Evolutionary conservation across 345 rosid genomes (phyloP).

Genomic region (Citropsis articulata): DNA sequence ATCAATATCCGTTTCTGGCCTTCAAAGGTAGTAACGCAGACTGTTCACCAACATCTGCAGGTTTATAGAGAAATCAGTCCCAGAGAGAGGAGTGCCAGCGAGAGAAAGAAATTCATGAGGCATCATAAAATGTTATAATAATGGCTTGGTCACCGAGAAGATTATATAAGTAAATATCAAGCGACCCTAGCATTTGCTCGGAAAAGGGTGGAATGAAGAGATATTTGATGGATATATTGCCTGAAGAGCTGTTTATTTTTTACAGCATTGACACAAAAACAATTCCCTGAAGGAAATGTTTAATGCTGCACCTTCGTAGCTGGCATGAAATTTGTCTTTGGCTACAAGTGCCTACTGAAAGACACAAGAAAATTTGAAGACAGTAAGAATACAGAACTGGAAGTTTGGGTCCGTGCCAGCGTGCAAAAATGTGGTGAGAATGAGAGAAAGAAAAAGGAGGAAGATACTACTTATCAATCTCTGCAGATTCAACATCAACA

Average conservation of each 20-base stretch:
- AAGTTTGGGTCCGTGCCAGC: not conserved
- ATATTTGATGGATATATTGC: not conserved
- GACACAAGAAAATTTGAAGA: not conserved
- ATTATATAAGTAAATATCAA: not conserved
- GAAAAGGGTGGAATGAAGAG: not conserved
- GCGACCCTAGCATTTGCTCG: not conserved
- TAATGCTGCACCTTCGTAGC: conserved; percentile 86
- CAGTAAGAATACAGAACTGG: not conserved
- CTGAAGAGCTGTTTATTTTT: not conserved
- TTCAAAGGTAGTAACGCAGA: conserved; percentile 79
- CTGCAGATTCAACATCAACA: conserved; percentile 88
- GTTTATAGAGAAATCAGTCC: not conserved
- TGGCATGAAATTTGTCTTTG: conserved; percentile 86
- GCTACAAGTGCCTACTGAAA: conserved; percentile 75
- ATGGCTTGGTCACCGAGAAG: not conserved
- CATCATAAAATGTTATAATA: not conserved
- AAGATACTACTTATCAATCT: conserved; percentile 66
- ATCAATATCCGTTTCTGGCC: conserved; percentile 85
- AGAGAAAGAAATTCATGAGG: not conserved
- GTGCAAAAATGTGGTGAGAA: not conserved
- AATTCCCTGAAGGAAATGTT: conserved; percentile 63
- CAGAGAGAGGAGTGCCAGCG: not conserved
- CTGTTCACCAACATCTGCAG: conserved; percentile 70
- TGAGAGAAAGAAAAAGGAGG: not conserved
- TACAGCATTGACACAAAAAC: not conserved